Evolutionary conservation across 257 asterid species (phyloP).

Genomic region (Nicotiana obtusifolia): DNA sequence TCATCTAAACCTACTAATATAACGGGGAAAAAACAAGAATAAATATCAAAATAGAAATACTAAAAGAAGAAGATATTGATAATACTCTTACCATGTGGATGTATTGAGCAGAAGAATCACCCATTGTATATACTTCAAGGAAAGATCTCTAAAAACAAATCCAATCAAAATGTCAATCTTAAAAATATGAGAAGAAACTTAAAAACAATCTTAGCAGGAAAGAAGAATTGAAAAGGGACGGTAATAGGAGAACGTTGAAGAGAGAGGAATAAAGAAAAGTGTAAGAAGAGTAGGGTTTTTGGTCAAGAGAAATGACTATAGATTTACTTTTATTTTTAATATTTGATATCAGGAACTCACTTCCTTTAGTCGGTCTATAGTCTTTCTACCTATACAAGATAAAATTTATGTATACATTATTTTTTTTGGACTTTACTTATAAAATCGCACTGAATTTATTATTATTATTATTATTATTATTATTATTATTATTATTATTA

Average conservation of each 20-base stretch:
- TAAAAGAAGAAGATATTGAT: background rate
- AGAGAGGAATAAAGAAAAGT: background rate
- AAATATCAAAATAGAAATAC: too few species aligned
- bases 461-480: too few species aligned
- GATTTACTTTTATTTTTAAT: background rate
- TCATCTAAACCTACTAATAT: background rate
- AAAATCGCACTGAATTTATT: too few species aligned
- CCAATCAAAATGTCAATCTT: too few species aligned
- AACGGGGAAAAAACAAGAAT: background rate
- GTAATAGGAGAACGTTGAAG: background rate
- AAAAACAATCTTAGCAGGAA: background rate
- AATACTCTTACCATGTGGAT: slow-evolving; percentile 51
- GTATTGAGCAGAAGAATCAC: slow-evolving; percentile 54
- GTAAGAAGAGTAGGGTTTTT: background rate
- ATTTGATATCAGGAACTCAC: too few species aligned
- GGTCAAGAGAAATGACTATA: background rate
- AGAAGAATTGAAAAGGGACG: background rate
- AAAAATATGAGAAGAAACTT: slow-evolving; percentile 1
- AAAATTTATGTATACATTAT: too few species aligned
- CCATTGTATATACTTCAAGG: slow-evolving; percentile 28
- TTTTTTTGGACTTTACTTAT: too few species aligned
- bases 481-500: too few species aligned
- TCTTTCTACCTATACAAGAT: too few species aligned
- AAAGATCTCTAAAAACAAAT: background rate
- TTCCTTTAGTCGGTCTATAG: too few species aligned